Evolutionary conservation across 768 basidiomycete genomes (phyloP), one percentile per base, ranked within the genome.

Genomic region (Porphyrellus cyaneotinctus): DNA sequence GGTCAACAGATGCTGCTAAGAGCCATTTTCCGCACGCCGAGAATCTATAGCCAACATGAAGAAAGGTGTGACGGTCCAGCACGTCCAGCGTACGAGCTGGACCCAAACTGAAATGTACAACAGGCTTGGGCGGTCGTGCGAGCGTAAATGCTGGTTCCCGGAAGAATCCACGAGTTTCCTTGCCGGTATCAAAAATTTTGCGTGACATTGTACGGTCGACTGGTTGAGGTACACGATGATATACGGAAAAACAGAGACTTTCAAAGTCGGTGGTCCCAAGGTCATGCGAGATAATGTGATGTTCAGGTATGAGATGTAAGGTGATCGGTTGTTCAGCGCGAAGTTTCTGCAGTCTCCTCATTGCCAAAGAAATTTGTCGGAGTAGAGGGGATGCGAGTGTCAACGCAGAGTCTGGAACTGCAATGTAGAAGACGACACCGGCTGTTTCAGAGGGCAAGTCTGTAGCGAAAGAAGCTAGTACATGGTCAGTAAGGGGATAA

Each of bases 1-100:
- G 82, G 62, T 94, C 91, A 7, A 88, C 72, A 60, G 84, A 87
- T 28, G 81, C 75, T n/a, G 82, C 81, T 17, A 89, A 64, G 7
- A 92, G 74, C 91, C 91, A 93, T 64, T 85, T 86, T 11, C 84
- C 79, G 52, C 85, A 87, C 6, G 65, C 59, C 12, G 85, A 84
- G 2, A 86, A 54, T 36, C 71, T 75, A 65, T 94, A 94, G 3
- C 82, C 91, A 35, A 92, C 76, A 64, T 94, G 91, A 39, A 94
- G 70, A 48, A 92, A 69, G 1, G 80, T 83, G 56, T 83, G 75
- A 26, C 78, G 71, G 47, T 84, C 80, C 43, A 78, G 48, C 15
- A 84, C 78, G 51, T 83, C 83, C 37, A 78, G 59, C 2, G 78
- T 66, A 8, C 67, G 68, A 2, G 68, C 62, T 18, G 74, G 75